phyloP scores from a whole-genome alignment of 1,284 basidiomycete species.

The Vanrija humicola region DNA sequence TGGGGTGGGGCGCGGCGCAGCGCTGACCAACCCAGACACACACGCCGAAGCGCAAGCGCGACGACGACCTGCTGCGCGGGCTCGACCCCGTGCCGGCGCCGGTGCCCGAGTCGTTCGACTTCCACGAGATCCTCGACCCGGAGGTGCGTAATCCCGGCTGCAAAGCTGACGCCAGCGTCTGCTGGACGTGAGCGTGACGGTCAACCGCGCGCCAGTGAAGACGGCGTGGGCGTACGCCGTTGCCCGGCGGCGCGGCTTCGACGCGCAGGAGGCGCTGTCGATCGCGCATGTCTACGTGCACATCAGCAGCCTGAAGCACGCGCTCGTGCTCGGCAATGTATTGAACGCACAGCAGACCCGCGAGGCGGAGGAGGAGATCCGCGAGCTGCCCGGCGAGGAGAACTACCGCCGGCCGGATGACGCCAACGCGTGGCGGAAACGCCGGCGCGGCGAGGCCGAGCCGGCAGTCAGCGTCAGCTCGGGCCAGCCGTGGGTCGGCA shows the following conservation, averaged over 20 bases:
- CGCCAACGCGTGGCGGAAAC: neutral
- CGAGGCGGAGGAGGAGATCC: constrained; percentile 43
- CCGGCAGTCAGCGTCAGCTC: constrained; percentile 54
- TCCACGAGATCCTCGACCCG: constrained; percentile 33
- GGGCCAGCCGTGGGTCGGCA: constrained; percentile 70
- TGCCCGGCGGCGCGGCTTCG: constrained; percentile 78
- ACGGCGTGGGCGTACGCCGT: constrained; percentile 86
- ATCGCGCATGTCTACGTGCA: constrained; percentile 72
- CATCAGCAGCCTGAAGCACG: constrained; percentile 79
- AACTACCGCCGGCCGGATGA: constrained; percentile 7
- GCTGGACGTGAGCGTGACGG: constrained; percentile 59
- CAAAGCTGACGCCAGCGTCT: constrained; percentile 54
- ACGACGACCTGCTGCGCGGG: constrained; percentile 2
- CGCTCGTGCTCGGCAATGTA: constrained; percentile 69
- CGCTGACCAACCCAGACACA: constrained; percentile 4
- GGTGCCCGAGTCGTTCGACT: constrained; percentile 22
- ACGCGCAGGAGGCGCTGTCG: constrained; percentile 72
- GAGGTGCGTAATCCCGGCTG: constrained; percentile 27
- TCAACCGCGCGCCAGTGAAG: constrained; percentile 92
- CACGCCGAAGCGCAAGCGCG: constrained; percentile 25
- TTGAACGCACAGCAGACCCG: constrained; percentile 51
- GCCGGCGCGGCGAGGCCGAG: neutral
- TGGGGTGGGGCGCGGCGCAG: neutral
- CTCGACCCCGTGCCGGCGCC: constrained; percentile 1
- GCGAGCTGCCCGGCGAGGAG: constrained; percentile 34